Conservation (phyloP, 23 red algal genomes). For the Pyropia yezoensis region DNA sequence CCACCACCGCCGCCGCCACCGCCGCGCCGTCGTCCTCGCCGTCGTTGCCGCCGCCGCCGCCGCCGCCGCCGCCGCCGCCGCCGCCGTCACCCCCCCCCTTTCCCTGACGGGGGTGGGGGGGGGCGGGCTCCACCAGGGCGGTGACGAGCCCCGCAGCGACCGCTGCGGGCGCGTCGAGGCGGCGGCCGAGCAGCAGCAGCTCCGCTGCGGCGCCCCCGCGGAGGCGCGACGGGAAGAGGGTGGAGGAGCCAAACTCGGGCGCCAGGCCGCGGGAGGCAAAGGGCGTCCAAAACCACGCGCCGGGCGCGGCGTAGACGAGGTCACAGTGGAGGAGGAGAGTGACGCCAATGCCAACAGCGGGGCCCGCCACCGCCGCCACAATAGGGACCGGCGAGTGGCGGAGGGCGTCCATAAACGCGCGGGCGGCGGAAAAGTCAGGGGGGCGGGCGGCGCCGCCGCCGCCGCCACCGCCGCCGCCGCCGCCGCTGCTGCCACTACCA, state of each 20-base stretch:
- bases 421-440: slow-evolving; percentile 7
- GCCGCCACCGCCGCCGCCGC: too few relatives aligned
- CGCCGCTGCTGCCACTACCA: too few relatives aligned
- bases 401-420: slow-evolving; percentile 47
- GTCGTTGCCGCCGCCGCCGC: too few relatives aligned
- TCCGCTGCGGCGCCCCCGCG: background rate
- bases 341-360: slow-evolving; percentile 48
- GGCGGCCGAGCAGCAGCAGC: slow-evolving; percentile 5
- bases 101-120: too few relatives aligned
- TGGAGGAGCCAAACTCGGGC: slow-evolving; percentile 37
- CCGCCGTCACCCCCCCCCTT: too few relatives aligned
- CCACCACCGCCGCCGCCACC: too few relatives aligned
- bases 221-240: background rate
- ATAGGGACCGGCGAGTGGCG: slow-evolving; percentile 20
- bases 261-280: slow-evolving; percentile 19
- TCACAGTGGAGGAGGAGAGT: slow-evolving; percentile 58
- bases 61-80: too few relatives aligned
- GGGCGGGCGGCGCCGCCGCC: background rate
- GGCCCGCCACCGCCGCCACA: slow-evolving; percentile 47
- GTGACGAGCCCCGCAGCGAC: background rate
- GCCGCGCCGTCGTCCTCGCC: too few relatives aligned
- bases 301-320: slow-evolving; percentile 23
- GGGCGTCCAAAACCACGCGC: slow-evolving; percentile 33
- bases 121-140: background rate
- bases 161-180: background rate